Conservation (phyloP, 768 basidiomycete species). For the Plicaturopsis crispa region DNA sequence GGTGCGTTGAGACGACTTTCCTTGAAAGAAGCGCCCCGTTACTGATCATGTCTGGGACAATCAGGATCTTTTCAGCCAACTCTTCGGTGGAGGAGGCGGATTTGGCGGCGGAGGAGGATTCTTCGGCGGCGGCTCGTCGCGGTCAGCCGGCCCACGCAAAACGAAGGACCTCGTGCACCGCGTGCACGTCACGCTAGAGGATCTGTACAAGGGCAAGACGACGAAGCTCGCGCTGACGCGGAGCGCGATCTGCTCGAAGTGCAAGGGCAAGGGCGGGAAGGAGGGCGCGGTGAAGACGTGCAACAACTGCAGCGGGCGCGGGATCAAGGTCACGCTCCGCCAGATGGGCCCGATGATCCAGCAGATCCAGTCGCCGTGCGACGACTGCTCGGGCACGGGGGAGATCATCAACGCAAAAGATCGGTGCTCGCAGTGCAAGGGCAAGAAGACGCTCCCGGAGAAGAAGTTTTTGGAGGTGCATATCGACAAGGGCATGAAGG, state of each 20-base stretch:
- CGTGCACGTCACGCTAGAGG: slow-evolving; percentile 93
- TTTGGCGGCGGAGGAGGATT: slow-evolving; percentile 56
- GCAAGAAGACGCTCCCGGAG: slow-evolving; percentile 90
- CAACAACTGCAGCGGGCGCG: slow-evolving; percentile 75
- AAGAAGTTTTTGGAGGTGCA: slow-evolving; percentile 97
- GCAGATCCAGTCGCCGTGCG: slow-evolving; percentile 93
- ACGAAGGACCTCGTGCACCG: slow-evolving; percentile 98
- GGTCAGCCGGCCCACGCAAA: slow-evolving; percentile 72
- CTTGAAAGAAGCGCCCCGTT: not conserved
- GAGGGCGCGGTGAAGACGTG: slow-evolving; percentile 89
- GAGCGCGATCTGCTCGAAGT: slow-evolving; percentile 88
- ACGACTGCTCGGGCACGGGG: slow-evolving; percentile 89
- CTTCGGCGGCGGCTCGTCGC: slow-evolving; percentile 65
- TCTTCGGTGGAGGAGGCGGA: slow-evolving; percentile 72
- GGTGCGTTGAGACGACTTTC: slow-evolving; percentile 39
- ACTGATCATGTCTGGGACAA: slow-evolving; percentile 1
- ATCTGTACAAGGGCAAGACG: slow-evolving; percentile 98
- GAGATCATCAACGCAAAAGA: slow-evolving; percentile 94
- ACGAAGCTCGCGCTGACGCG: slow-evolving; percentile 96
- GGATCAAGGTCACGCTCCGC: slow-evolving; percentile 83
- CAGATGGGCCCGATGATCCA: slow-evolving; percentile 99
- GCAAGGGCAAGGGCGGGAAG: slow-evolving; percentile 95
- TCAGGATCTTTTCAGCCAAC: slow-evolving; percentile 93
- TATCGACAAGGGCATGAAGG: slow-evolving; percentile 97
- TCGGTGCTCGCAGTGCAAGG: slow-evolving; percentile 87